Conservation (phyloP, 306 rosid genomes). For the Vachellia collinsii region DNA sequence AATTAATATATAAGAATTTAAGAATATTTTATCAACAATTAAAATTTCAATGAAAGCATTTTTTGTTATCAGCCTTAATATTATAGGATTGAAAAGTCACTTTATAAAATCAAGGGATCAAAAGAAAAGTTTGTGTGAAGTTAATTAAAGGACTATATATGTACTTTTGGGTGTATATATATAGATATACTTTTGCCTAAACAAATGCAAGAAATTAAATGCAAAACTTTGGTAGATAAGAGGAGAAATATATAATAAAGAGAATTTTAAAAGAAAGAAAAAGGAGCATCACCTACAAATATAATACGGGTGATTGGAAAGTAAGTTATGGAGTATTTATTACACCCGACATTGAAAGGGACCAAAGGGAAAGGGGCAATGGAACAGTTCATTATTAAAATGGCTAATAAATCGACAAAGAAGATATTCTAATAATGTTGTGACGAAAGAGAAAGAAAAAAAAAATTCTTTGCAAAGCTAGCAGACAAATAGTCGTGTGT, state of each 20-base stretch:
- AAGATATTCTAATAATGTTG: slow-evolving; percentile 46
- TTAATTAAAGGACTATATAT: too few species aligned
- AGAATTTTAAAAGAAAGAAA: neutral
- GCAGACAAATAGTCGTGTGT: neutral
- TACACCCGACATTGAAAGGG: slow-evolving; percentile 65
- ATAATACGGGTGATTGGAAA: neutral
- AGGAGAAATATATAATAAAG: neutral
- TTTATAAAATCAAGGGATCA: too few species aligned
- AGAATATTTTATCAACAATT: too few species aligned
- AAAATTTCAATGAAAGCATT: too few species aligned
- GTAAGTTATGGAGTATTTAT: slow-evolving; percentile 42
- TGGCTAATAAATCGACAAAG: slow-evolving; percentile 47
- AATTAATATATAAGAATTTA: too few species aligned
- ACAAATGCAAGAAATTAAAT: neutral
- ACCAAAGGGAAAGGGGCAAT: slow-evolving; percentile 47
- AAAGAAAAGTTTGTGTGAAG: too few species aligned
- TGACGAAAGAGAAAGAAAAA: neutral
- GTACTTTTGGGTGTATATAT: too few species aligned
- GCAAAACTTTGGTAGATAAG: neutral
- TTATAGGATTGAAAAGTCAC: neutral
- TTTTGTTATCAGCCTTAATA: too few species aligned
- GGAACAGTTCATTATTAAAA: slow-evolving; percentile 39
- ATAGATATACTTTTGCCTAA: too few species aligned
- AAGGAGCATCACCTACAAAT: neutral
- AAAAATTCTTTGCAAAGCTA: neutral